A percentile compares a stretch with the other conserved stretches of the same genome.
Conservation (phyloP, 2,329 filamentous ascomycete species). For the Tympanopsis confertula region DNA sequence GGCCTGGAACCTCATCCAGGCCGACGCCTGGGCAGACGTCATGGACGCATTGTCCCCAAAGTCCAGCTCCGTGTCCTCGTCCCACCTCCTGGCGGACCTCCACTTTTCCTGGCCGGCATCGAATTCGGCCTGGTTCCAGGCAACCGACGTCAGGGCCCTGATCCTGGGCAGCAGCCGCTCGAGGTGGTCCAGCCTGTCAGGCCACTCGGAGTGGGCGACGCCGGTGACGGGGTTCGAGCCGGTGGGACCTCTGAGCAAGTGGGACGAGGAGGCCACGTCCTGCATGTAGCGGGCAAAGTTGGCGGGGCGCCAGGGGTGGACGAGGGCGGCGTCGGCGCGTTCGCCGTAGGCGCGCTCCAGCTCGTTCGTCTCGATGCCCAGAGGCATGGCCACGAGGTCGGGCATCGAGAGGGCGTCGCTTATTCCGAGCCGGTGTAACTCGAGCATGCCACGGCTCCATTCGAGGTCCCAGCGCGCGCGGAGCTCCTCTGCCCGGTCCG, state of each 20-base stretch:
- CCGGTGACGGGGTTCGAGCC: neutral
- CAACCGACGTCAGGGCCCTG: neutral
- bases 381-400: neutral
- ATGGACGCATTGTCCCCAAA: neutral
- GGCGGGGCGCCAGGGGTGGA: neutral
- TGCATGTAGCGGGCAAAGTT: neutral
- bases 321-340: neutral
- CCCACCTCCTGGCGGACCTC: neutral
- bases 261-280: neutral
- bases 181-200: neutral
- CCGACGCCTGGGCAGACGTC: neutral
- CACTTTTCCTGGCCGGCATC: neutral
- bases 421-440: neutral
- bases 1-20: neutral
- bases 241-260: neutral
- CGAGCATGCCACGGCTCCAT: neutral
- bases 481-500: neutral
- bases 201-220: neutral
- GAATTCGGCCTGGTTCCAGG: neutral
- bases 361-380: neutral
- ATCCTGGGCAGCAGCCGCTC: neutral
- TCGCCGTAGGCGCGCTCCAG: neutral
- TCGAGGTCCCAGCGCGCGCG: neutral
- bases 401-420: neutral
- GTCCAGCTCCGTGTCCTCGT: neutral